phyloP scores from a whole-genome alignment of 352 stramenopile genomes.

The Pythium phragmiticola region DNA sequence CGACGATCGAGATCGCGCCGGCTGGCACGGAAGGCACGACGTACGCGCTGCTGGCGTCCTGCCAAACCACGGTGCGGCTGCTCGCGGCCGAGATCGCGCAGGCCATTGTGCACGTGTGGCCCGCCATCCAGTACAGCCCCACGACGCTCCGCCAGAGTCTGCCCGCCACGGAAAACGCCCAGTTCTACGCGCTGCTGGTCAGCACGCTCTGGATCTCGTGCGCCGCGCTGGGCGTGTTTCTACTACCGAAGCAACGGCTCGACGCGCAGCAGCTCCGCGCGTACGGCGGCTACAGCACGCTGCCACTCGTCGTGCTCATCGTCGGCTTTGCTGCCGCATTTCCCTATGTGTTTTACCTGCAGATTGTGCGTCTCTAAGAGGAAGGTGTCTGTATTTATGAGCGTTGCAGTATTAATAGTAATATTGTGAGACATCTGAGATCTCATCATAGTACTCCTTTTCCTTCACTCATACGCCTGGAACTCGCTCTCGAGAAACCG shows the following conservation, averaged over 20 bases:
- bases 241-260: conserved; percentile 42
- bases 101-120: conserved; percentile 11
- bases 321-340: conserved; percentile 27
- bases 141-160: conserved; percentile 1
- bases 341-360: conserved; percentile 27
- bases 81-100: conserved; percentile 29
- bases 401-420: no score
- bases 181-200: conserved; percentile 26
- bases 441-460: background rate
- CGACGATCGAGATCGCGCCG: conserved; percentile 45
- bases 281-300: conserved; percentile 45
- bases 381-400: no score
- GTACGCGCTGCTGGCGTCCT: conserved; percentile 36
- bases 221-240: conserved; percentile 23
- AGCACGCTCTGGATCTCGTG: conserved; percentile 25
- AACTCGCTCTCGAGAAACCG: conserved; percentile 28
- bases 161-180: background rate
- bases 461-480: conserved; percentile 24
- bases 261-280: conserved; percentile 47
- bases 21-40: conserved; percentile 42
- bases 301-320: conserved; percentile 25
- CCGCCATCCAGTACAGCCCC: conserved; percentile 14
- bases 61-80: conserved; percentile 38
- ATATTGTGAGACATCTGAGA: background rate
- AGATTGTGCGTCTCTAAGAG: conserved; percentile 21